A percentile compares a stretch with the other conserved stretches of the same genome.
Conservation (phyloP, 1,139 yeast species). For the Debaryomyces robertsiae region DNA sequence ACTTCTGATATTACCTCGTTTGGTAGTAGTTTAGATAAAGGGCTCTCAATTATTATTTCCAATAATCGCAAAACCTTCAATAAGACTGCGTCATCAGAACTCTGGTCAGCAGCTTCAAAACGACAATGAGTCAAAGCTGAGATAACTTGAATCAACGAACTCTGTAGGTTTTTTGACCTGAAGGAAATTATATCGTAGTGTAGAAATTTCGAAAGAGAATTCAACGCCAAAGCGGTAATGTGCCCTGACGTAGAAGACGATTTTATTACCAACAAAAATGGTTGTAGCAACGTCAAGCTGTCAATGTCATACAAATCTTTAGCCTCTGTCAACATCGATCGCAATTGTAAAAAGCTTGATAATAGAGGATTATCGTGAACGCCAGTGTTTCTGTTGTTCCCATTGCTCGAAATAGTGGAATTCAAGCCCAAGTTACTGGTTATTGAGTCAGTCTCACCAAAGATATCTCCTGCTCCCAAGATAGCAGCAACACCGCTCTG, state of each 20-base stretch:
- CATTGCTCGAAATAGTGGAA: slow-evolving; percentile 20
- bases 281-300: slow-evolving; percentile 75
- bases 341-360: slow-evolving; percentile 77
- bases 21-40: slow-evolving; percentile 62
- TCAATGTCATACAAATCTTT: slow-evolving; percentile 60
- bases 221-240: slow-evolving; percentile 80
- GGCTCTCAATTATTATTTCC: slow-evolving; percentile 68
- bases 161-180: slow-evolving; percentile 47
- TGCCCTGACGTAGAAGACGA: slow-evolving; percentile 84
- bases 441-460: slow-evolving; percentile 41
- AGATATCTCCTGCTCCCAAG: slow-evolving; percentile 59
- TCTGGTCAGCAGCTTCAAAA: slow-evolving; percentile 93
- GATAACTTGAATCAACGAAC: slow-evolving; percentile 59
- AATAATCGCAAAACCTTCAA: slow-evolving; percentile 78
- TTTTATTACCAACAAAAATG: slow-evolving; percentile 83
- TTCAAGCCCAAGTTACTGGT: slow-evolving; percentile 29
- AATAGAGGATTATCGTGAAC: slow-evolving; percentile 63
- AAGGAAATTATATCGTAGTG: slow-evolving; percentile 58
- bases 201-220: slow-evolving; percentile 71
- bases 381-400: slow-evolving; percentile 17
- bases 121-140: slow-evolving; percentile 90
- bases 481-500: slow-evolving; percentile 90
- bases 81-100: slow-evolving; percentile 89
- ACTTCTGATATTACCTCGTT: slow-evolving; percentile 88
- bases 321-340: slow-evolving; percentile 67